Conservation (phyloP, 305 asterid species). For the Vinca major region DNA sequence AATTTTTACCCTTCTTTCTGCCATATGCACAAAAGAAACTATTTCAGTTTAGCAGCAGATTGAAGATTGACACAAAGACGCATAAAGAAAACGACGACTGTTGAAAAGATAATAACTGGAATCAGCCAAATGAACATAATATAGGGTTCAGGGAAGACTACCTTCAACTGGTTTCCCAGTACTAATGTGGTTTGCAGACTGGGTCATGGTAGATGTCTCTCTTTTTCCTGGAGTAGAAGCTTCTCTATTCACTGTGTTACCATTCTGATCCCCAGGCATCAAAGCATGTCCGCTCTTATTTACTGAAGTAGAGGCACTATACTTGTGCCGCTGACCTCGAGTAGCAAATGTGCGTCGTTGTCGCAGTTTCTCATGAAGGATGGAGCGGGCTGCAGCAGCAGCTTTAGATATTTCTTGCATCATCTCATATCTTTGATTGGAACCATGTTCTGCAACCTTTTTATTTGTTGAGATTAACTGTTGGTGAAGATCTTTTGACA, state of each 20-base stretch:
- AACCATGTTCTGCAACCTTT: constrained; percentile 44
- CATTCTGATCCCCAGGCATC: constrained; percentile 12
- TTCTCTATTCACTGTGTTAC: constrained; percentile 22
- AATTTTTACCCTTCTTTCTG: constrained; percentile 35
- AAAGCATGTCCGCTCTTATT: constrained; percentile 1
- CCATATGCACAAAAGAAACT: constrained; percentile 17
- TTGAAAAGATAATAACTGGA: not conserved
- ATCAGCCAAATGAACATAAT: not conserved
- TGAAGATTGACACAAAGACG: not conserved
- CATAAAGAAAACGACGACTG: not conserved
- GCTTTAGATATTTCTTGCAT: constrained; percentile 50
- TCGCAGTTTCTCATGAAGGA: constrained; percentile 60
- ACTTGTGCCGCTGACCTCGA: constrained; percentile 1
- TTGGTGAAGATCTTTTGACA: constrained; percentile 55
- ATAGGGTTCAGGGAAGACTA: constrained; percentile 14
- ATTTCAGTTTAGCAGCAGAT: not conserved
- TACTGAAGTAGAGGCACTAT: not conserved
- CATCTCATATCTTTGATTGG: constrained; percentile 47
- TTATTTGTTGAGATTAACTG: constrained; percentile 39
- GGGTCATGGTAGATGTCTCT: constrained; percentile 24
- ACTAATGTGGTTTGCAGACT: constrained; percentile 23
- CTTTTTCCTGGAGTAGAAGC: constrained; percentile 26
- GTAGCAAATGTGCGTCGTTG: constrained; percentile 40
- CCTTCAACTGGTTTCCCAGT: constrained; percentile 39
- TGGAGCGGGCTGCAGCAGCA: constrained; percentile 80